Evolutionary conservation across 768 basidiomycete species (phyloP).

Genomic region (Candolleomyces eurysporus): DNA sequence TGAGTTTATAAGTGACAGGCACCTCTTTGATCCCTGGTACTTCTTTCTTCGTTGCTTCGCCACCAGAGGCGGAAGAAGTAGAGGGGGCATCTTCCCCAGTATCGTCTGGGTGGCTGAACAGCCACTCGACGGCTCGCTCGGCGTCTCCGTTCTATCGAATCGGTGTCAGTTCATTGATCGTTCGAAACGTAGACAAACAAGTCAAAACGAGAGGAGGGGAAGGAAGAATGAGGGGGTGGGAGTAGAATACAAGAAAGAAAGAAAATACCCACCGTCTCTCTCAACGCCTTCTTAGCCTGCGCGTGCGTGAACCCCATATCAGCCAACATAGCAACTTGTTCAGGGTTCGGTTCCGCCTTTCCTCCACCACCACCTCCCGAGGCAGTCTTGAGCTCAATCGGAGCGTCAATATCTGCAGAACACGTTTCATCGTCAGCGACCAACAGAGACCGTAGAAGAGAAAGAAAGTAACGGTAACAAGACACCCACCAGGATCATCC

Average conservation of each 20-base stretch:
- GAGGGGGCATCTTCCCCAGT: constrained; percentile 55
- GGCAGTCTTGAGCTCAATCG: constrained; percentile 42
- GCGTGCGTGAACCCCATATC: constrained; percentile 92
- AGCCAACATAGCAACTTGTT: constrained; percentile 68
- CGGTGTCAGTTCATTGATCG: not conserved
- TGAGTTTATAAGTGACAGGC: constrained; percentile 77
- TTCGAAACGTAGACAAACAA: not conserved
- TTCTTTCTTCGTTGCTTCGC: constrained; percentile 13
- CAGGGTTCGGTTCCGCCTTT: constrained; percentile 55
- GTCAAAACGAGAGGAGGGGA: not conserved
- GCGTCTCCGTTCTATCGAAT: constrained; percentile 57
- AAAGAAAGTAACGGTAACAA: not conserved
- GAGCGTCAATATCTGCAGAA: constrained; percentile 78
- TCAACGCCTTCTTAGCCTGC: constrained; percentile 84
- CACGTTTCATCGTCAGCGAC: not conserved
- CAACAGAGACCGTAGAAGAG: not conserved
- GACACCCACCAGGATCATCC: constrained; percentile 79
- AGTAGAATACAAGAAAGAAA: not conserved
- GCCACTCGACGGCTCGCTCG: constrained; percentile 93
- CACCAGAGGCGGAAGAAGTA: constrained; percentile 10
- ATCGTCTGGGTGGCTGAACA: constrained; percentile 92
- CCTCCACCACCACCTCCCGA: not conserved
- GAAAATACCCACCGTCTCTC: constrained; percentile 67
- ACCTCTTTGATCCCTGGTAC: constrained; percentile 52
- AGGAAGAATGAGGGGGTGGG: not conserved